Base-by-base conservation (phyloP, 164 flowering plant genomes). In the Annona cherimola region DNA sequence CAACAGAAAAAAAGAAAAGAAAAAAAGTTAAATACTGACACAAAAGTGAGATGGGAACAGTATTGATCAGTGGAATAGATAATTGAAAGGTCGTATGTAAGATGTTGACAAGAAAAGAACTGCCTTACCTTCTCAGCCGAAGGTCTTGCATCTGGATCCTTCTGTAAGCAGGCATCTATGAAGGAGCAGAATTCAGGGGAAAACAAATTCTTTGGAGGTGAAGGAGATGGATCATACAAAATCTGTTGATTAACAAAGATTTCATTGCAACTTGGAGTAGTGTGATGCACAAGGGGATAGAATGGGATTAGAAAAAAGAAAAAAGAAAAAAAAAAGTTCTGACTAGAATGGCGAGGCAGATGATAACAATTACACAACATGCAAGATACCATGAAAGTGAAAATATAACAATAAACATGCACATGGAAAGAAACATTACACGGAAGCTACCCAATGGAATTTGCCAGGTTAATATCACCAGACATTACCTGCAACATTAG, bases 191-290 rank as follows among this genome's bases (percentile, higher is more conserved):
- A 92, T 75, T 93, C 99, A 3, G 95, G 86, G 41, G 99, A 93
- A 81, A 93, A 91, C 6, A 71, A 78, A 19, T 81, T 69, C 57
- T 81, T 85, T 67, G 92, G 72, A 11, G 93, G 97, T 43, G 97
- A 88, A 45, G 99, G 99, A 54, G 99, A 93, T 76, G 99, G 96
- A 76, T 96, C 99, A 63, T 96, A 94, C 85, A 96, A 74, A 60
- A 96, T 96, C 99, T 96, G 83, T 70, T 46, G 45, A 70, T 67
- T 40, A 57, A 69, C 40, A 16, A 46, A 61, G n/a, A 44, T 41
- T 2, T 70, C 40, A 18, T 66, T 68, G 44, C 69, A 67, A 68
- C 60, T 67, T 55, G 68, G 40, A 19, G 54, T 7, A 44, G 18
- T 14, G 26, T 45, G 42, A 68, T n/a, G 50, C 16, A 45, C 2